Conservation (phyloP, 768 basidiomycete species). For the Lactarius deliciosus region DNA sequence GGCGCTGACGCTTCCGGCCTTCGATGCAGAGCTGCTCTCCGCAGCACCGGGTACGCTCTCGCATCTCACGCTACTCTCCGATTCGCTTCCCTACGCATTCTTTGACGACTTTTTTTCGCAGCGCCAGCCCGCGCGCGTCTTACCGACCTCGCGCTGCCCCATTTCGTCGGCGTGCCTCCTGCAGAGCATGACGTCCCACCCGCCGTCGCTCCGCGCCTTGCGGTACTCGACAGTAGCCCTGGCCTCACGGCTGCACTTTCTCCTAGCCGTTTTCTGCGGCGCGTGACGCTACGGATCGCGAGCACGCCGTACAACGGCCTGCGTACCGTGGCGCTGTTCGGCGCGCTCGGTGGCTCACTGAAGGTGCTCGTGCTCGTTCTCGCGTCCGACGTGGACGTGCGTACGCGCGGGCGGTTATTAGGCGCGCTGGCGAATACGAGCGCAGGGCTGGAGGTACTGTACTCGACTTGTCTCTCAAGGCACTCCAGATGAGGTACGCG, state of each 20-base stretch:
- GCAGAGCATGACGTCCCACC: conserved; percentile 22
- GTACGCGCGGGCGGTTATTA: conserved; percentile 36
- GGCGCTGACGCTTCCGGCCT: conserved; percentile 33
- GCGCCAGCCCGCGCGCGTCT: conserved; percentile 31
- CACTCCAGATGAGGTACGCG: conserved; percentile 35
- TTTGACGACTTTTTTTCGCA: conserved; percentile 34
- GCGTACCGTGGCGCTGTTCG: conserved; percentile 36
- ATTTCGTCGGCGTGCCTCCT: conserved; percentile 13
- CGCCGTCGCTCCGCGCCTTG: conserved; percentile 26
- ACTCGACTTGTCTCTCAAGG: conserved; percentile 33
- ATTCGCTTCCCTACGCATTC: conserved; percentile 31
- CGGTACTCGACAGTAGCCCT: conserved; percentile 31
- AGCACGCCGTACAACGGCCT: conserved; percentile 39
- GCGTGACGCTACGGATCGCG: conserved; percentile 32
- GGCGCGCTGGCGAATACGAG: conserved; percentile 35
- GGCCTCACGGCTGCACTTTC: conserved; percentile 32
- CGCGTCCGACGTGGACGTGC: conserved; percentile 33
- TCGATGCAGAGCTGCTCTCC: conserved; percentile 32
- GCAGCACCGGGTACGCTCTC: conserved; percentile 31
- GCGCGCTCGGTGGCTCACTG: conserved; percentile 28
- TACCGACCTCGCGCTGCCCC: conserved; percentile 10
- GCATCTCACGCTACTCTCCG: conserved; percentile 31
- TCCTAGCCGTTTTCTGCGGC: conserved; percentile 33
- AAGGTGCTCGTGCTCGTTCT: conserved; percentile 28
- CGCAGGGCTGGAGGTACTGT: conserved; percentile 28